These are phyloP conservation scores for Chaetomium globosum DNA, from an alignment of 2,329 filamentous ascomycete genomes.

Conservation along the genomic window DNA sequence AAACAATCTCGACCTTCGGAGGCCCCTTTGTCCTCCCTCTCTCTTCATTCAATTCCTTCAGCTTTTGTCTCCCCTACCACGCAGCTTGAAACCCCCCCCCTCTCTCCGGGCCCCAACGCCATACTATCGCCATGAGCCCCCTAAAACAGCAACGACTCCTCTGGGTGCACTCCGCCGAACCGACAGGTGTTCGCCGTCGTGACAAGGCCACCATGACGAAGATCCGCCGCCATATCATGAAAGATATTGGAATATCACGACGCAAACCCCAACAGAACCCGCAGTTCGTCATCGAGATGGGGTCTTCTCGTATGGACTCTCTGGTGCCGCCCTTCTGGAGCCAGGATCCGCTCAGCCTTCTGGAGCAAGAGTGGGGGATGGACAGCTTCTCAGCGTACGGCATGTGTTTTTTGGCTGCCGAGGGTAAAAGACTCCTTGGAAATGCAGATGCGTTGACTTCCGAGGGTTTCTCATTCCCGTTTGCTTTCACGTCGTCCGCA, in stretches of 20 bases:
- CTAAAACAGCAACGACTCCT: conserved; percentile 5
- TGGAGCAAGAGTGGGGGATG: conserved; percentile 6
- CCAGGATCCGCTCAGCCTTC: conserved; percentile 4
- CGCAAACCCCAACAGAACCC: conserved; percentile 7
- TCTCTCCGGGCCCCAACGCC: too few relatives aligned
- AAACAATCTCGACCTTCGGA: not conserved
- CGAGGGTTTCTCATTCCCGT: conserved; percentile 7
- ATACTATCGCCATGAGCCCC: conserved; percentile 4
- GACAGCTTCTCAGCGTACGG: conserved; percentile 8
- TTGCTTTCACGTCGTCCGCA: conserved; percentile 11
- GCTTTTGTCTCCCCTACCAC: not conserved
- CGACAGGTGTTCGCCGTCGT: not conserved
- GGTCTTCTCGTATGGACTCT: not conserved
- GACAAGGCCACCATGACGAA: conserved; percentile 10
- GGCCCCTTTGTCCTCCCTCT: not conserved
- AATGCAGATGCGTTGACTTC: conserved; percentile 9
- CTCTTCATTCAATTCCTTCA: not conserved
- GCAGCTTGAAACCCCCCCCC: not conserved
- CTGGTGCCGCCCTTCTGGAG: conserved; percentile 9
- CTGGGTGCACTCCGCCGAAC: conserved; percentile 8
- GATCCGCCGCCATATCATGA: conserved; percentile 7
- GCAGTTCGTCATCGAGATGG: not conserved
- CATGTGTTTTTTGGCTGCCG: conserved; percentile 2
- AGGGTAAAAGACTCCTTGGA: conserved; percentile 6
- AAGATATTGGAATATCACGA: conserved; percentile 5